These are phyloP conservation scores for Aeschynomene evenia DNA, from an alignment of 306 rosid genomes.

Conservation along the genomic window DNA sequence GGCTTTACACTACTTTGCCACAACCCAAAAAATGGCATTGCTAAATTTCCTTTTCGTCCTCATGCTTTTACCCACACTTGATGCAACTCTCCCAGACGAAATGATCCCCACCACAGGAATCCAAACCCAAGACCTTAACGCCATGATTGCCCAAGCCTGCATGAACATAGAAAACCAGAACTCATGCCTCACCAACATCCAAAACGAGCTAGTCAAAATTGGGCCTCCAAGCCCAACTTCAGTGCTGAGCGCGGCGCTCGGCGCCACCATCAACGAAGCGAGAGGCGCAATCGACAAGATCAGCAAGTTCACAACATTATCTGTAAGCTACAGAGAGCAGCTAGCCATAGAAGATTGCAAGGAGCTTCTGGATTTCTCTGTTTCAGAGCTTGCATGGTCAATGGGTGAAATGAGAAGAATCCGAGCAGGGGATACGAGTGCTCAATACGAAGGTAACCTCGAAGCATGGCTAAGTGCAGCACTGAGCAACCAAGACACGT, in stretches of 20 bases:
- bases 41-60: constrained; percentile 46
- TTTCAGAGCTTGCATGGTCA: constrained; percentile 88
- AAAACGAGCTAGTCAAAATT: constrained; percentile 48
- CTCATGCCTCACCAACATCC: constrained; percentile 58
- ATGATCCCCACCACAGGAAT: constrained; percentile 43
- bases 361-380: constrained; percentile 87
- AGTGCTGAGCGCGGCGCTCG: constrained; percentile 65
- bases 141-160: constrained; percentile 68
- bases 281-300: constrained; percentile 58
- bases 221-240: constrained; percentile 48
- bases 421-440: constrained; percentile 43
- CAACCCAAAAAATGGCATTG: constrained; percentile 35
- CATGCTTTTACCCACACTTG: constrained; percentile 37
- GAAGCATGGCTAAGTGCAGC: constrained; percentile 98
- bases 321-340: constrained; percentile 69
- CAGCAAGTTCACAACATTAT: constrained; percentile 63
- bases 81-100: constrained; percentile 32
- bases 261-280: constrained; percentile 63
- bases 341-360: constrained; percentile 84
- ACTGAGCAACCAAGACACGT: constrained; percentile 90
- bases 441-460: constrained; percentile 59
- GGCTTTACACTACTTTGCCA: constrained; percentile 27
- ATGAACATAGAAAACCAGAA: constrained; percentile 48
- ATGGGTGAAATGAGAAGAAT: constrained; percentile 70
- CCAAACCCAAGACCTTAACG: constrained; percentile 45